phyloP scores from a whole-genome alignment of 305 asterid species.

The Nicotiana rustica region DNA sequence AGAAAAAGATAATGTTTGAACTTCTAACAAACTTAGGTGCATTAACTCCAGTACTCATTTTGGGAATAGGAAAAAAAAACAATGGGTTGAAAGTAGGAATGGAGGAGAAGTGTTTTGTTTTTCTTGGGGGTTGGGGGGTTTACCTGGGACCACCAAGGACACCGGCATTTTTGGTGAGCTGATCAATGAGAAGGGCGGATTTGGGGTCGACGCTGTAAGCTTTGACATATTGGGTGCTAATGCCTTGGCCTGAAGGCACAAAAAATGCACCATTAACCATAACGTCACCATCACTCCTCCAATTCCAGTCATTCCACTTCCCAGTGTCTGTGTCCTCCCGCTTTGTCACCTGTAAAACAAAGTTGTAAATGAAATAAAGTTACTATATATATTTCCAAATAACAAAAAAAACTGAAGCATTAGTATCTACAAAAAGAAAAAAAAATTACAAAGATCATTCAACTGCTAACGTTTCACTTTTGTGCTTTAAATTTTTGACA shows the following conservation, averaged over 20 bases:
- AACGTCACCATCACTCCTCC: slow-evolving; percentile 40
- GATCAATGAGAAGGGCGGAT: slow-evolving; percentile 31
- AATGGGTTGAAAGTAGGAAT: neutral
- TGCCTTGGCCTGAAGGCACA: slow-evolving; percentile 36
- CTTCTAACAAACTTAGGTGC: neutral
- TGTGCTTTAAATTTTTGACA: no score
- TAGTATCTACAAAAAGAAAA: neutral
- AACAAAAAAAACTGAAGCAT: neutral
- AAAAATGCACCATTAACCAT: slow-evolving; percentile 41
- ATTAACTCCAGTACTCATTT: neutral
- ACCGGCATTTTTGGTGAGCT: slow-evolving; percentile 37
- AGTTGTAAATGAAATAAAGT: no score
- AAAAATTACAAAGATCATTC: no score
- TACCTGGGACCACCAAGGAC: slow-evolving; percentile 39
- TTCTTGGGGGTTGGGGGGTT: no score
- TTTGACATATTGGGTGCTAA: slow-evolving; percentile 6
- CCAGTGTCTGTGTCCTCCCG: slow-evolving; percentile 37
- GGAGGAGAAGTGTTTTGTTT: no score
- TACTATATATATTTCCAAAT: no score
- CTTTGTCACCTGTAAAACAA: slow-evolving; percentile 34
- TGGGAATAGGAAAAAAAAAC: no score
- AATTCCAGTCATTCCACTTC: slow-evolving; percentile 39
- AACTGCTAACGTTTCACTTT: no score
- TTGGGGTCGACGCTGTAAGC: slow-evolving; percentile 36
- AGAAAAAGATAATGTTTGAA: no score